Evolutionary conservation across 2,329 filamentous ascomycete genomes (phyloP).

Genomic region (Exophiala sp.): DNA sequence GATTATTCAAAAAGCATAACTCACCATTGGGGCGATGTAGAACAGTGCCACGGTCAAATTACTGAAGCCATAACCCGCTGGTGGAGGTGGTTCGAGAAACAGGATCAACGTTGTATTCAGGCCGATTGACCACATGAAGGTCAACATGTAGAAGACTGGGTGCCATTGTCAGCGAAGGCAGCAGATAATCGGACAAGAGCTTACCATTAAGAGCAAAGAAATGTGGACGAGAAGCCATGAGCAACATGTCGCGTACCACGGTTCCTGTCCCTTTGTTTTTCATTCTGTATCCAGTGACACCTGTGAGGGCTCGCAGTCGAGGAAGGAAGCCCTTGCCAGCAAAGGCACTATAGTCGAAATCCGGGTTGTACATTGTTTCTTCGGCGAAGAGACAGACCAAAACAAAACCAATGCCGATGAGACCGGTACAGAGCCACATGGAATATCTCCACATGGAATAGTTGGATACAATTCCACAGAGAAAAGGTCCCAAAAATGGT

Average conservation of each 20-base stretch:
- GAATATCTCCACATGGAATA: not conserved
- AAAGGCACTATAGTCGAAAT: not conserved
- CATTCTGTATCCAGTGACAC: not conserved
- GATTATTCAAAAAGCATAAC: not conserved
- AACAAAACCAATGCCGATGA: not conserved
- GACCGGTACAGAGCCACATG: not conserved
- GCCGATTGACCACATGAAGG: not conserved
- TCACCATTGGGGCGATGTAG: not conserved
- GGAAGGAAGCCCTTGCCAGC: not conserved
- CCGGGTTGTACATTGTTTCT: not conserved
- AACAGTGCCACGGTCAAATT: not conserved
- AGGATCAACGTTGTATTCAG: not conserved
- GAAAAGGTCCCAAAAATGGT: not conserved
- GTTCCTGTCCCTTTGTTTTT: not conserved
- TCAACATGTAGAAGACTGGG: not conserved
- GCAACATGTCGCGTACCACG: not conserved
- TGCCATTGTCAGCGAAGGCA: not conserved
- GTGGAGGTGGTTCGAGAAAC: not conserved
- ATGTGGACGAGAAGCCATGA: not conserved
- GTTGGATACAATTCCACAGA: not conserved
- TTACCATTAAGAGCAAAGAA: not conserved
- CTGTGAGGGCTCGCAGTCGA: not conserved
- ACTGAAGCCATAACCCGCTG: not conserved
- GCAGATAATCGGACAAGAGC: not conserved
- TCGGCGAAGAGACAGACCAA: not conserved